phyloP scores from a whole-genome alignment of 805 yeast genomes.

The Pichia californica region DNA sequence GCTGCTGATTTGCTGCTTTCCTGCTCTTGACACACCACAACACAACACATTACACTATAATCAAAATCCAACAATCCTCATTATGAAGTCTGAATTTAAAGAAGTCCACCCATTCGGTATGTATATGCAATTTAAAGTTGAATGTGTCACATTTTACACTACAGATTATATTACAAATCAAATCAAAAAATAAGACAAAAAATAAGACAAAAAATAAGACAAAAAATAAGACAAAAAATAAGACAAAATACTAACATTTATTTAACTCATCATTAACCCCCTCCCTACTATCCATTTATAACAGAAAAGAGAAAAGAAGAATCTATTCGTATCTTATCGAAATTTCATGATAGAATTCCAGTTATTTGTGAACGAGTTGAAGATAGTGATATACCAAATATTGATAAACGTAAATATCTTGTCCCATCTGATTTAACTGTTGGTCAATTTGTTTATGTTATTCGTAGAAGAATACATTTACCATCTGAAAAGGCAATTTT shows the following conservation, averaged over 20 bases:
- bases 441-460: conserved; percentile 97
- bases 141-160: too few species aligned
- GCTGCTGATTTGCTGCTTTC: background rate
- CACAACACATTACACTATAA: too few species aligned
- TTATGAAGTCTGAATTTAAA: conserved; percentile 87
- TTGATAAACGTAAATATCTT: conserved; percentile 93
- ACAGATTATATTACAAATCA: background rate
- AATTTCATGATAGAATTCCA: conserved; percentile 89
- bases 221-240: too few species aligned
- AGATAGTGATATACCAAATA: conserved; percentile 90
- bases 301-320: conserved; percentile 89
- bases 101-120: conserved; percentile 92
- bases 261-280: too few species aligned
- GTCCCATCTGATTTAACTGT: conserved; percentile 96
- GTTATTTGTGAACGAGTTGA: conserved; percentile 97
- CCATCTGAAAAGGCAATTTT: conserved; percentile 98
- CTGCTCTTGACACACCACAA: too few species aligned
- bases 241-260: too few species aligned
- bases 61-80: background rate
- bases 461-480: conserved; percentile 89
- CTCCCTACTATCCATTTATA: conserved; percentile 3
- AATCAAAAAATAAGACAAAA: too few species aligned
- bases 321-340: conserved; percentile 81
- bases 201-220: too few species aligned
- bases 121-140: conserved; percentile 30